These are phyloP conservation scores for Rutidosis leptorrhynchoides DNA, from an alignment of 129 eudicot genomes.

Conservation along the genomic window DNA sequence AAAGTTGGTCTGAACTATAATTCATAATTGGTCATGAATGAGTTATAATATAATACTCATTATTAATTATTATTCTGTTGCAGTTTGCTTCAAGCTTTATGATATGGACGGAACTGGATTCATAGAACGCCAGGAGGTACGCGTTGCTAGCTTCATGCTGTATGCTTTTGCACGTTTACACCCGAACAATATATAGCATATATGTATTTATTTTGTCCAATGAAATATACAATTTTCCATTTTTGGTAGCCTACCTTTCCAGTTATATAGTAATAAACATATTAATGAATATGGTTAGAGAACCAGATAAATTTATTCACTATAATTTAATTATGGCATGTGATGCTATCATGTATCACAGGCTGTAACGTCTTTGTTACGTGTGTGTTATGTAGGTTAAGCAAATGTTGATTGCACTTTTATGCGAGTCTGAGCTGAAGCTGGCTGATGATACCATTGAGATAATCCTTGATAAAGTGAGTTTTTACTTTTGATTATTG, in stretches of 20 bases:
- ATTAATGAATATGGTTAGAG: background rate
- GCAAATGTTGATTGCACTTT: constrained; percentile 96
- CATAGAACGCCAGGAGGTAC: constrained; percentile 98
- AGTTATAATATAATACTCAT: constrained; percentile 5
- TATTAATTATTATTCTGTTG: constrained; percentile 21
- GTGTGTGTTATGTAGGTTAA: constrained; percentile 62
- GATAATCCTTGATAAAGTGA: constrained; percentile 78
- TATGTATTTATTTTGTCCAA: background rate
- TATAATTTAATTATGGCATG: background rate
- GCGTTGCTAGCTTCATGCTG: background rate
- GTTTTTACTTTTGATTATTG: constrained; percentile 8
- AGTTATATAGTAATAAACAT: background rate
- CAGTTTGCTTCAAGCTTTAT: constrained; percentile 92
- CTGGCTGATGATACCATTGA: constrained; percentile 94
- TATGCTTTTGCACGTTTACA: background rate
- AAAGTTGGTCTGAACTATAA: constrained; percentile 1
- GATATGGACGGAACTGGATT: constrained; percentile 96
- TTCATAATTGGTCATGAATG: constrained; percentile 6
- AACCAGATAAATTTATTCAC: background rate
- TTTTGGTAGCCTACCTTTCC: background rate
- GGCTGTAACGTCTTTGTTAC: constrained; percentile 11
- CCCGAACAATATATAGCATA: constrained; percentile 1
- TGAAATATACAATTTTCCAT: background rate
- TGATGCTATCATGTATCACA: background rate
- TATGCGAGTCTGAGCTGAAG: constrained; percentile 94